Evolutionary conservation across 2,329 filamentous ascomycete genomes (phyloP).

Genomic region (Pestalotiopsis sp.): DNA sequence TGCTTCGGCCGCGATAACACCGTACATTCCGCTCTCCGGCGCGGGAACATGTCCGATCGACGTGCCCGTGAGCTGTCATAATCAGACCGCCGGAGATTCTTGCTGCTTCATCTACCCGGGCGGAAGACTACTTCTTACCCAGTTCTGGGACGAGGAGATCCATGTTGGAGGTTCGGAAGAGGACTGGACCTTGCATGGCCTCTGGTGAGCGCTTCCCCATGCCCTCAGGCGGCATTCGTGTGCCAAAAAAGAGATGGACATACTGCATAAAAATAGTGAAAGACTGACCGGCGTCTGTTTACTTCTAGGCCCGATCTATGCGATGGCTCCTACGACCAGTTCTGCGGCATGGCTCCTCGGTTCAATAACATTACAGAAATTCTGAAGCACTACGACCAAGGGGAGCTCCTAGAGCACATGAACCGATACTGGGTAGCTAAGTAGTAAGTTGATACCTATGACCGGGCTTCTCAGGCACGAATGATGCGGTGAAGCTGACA

Average conservation of each 20-base stretch:
- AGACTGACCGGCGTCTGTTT: neutral
- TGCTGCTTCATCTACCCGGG: constrained; percentile 44
- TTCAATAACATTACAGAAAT: constrained; percentile 43
- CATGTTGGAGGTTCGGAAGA: constrained; percentile 40
- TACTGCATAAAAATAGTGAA: neutral
- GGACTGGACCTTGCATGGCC: constrained; percentile 45
- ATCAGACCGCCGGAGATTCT: constrained; percentile 35
- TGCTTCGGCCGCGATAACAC: constrained; percentile 20
- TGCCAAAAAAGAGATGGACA: neutral
- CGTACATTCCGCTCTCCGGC: constrained; percentile 36
- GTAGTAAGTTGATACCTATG: constrained; percentile 24
- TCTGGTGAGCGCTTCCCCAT: constrained; percentile 34
- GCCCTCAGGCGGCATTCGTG: too few relatives aligned
- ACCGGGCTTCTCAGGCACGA: neutral
- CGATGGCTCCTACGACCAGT: constrained; percentile 43
- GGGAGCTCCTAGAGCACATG: constrained; percentile 39
- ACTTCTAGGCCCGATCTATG: constrained; percentile 41
- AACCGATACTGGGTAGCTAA: constrained; percentile 44
- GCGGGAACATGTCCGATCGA: constrained; percentile 41
- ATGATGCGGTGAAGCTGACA: neutral
- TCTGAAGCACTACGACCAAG: constrained; percentile 38
- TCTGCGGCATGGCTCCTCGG: constrained; percentile 40
- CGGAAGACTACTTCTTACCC: constrained; percentile 40
- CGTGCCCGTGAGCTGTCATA: constrained; percentile 41
- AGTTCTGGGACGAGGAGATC: constrained; percentile 43